These are phyloP conservation scores for Rhodotorula sp. DNA, from an alignment of 1,284 basidiomycete species.

Conservation along the genomic window DNA sequence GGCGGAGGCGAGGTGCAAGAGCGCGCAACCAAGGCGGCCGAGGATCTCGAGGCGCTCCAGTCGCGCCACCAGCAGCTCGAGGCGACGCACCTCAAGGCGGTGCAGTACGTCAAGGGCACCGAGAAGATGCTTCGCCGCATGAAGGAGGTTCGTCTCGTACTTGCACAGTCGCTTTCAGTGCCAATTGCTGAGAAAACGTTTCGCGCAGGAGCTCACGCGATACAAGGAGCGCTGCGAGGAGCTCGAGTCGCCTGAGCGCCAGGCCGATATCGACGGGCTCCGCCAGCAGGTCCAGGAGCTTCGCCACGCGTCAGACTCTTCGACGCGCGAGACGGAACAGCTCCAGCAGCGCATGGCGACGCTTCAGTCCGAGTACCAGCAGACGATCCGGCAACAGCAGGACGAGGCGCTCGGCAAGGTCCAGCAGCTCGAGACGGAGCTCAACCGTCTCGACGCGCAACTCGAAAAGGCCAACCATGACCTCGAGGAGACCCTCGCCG, in stretches of 20 bases:
- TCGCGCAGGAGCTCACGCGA: slow-evolving; percentile 68
- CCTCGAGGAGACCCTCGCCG: slow-evolving; percentile 44
- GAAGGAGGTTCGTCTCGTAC: slow-evolving; percentile 60
- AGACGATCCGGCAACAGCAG: slow-evolving; percentile 49
- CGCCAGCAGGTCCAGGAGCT: slow-evolving; percentile 59
- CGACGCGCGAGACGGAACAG: slow-evolving; percentile 67
- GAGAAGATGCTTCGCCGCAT: slow-evolving; percentile 98
- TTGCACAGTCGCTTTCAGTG: slow-evolving; percentile 8
- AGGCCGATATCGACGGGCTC: slow-evolving; percentile 60
- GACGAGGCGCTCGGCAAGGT: slow-evolving; percentile 59
- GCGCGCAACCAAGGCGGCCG: slow-evolving; percentile 34
- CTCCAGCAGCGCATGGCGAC: slow-evolving; percentile 73
- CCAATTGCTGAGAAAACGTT: too few relatives aligned
- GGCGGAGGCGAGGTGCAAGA: slow-evolving; percentile 29
- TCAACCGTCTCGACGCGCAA: slow-evolving; percentile 64
- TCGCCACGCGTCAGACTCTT: slow-evolving; percentile 67
- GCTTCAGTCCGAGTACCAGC: slow-evolving; percentile 76
- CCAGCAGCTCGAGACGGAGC: slow-evolving; percentile 71
- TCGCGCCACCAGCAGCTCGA: slow-evolving; percentile 45
- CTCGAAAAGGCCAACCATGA: slow-evolving; percentile 42
- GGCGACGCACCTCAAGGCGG: slow-evolving; percentile 47
- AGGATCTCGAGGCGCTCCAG: slow-evolving; percentile 44
- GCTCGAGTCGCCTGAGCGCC: slow-evolving; percentile 66
- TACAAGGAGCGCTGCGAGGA: slow-evolving; percentile 76
- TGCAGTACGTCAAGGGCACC: slow-evolving; percentile 64